Base-by-base conservation (phyloP, 805 yeast genomes). In the Saturnispora zaruensis region DNA sequence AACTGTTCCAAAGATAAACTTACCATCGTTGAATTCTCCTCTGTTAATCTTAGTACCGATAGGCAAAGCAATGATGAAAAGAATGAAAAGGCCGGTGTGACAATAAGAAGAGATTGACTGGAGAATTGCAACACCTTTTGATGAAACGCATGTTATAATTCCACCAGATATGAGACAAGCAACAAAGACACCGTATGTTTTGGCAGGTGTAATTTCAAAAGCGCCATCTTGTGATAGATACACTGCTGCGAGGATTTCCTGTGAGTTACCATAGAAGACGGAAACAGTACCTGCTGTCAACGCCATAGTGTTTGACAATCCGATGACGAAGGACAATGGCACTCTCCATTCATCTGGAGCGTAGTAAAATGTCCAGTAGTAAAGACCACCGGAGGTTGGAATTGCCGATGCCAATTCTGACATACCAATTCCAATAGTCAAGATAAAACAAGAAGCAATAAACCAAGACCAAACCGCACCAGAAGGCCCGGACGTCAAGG, bases 331-430 rank as follows among this genome's bases (percentile, higher is more conserved):
- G 42, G 81, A 75, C 24, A 80, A 60, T 0, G 81, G 78, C 16
- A 75, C 73, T 55, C 75, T 71, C 34, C 69, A 56, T 7, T 57
- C 55, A 38, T 69, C 74, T 2, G 87, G 88, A 11, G 87, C 78
- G 58, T 78, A 82, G 60, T 78, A 75, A 63, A 75, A 79, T 0
- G 85, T 77, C 79, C 83, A 79, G 62, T 75, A 78, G 59, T 81
- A 83, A 33, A 83, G 67, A 4, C 89, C 89, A 44, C 89, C 89
- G 14, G 83, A 76, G 0, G 88, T 82, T 26, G 90, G 89, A 54
- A 79, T 74, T 2, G 87, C 75, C 40, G 81, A 74, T 1, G 84
- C 85, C 55, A 81, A 64, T 56, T 81, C 82, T 1, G 85, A 71
- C 80, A 84, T 77, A 16, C 81, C 69, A 13, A 75, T 50, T 16